Percentiles rank a stretch among this genome's conserved stretches.
phyloP scores from a whole-genome alignment of 1,284 basidiomycete species.

The Spongiforma sp. region DNA sequence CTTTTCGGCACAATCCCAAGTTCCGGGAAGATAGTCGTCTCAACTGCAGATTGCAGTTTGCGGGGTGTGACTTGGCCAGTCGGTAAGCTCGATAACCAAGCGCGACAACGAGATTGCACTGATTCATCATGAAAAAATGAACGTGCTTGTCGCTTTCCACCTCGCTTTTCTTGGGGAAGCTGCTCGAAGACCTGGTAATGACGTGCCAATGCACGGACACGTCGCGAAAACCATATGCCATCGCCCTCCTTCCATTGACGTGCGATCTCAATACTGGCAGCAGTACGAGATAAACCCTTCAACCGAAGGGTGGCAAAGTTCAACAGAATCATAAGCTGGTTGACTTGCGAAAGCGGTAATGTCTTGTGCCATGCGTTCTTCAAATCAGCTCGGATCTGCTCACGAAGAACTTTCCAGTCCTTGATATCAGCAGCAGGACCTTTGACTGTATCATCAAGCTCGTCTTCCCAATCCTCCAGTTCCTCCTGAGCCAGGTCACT shows the following conservation, averaged over 20 bases:
- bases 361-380: background rate
- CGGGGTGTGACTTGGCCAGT: background rate
- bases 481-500: too few species aligned
- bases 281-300: background rate
- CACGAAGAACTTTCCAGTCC: background rate
- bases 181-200: too few species aligned
- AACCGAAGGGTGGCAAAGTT: background rate
- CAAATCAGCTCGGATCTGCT: background rate
- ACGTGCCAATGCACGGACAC: background rate
- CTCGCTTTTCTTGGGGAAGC: background rate
- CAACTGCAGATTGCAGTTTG: background rate
- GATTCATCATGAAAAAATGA: background rate
- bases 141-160: background rate
- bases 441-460: background rate
- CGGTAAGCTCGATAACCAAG: background rate
- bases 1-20: background rate
- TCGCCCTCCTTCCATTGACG: background rate
- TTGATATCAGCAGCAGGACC: background rate
- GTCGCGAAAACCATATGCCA: background rate
- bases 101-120: background rate
- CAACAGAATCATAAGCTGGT: background rate
- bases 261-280: background rate
- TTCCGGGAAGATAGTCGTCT: background rate
- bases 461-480: background rate
- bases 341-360: background rate